Percentiles rank a stretch among this genome's conserved stretches.
phyloP scores from a whole-genome alignment of 2,329 filamentous ascomycete genomes.

The Blastomyces emzantsi region DNA sequence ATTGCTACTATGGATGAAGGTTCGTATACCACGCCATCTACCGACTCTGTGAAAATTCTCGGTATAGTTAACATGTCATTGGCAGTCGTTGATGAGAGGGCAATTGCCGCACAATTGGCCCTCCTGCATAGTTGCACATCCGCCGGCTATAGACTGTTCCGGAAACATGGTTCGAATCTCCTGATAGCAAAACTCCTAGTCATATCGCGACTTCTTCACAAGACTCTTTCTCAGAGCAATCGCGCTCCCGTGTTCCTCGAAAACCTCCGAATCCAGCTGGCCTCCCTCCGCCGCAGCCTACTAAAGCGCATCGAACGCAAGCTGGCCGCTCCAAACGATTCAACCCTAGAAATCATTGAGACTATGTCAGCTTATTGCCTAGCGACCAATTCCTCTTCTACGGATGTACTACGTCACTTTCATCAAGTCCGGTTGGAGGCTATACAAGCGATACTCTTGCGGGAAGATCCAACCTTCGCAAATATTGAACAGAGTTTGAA shows the following conservation, averaged over 20 bases:
- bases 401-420: conserved; percentile 71
- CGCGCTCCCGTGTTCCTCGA: conserved; percentile 48
- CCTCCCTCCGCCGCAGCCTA: conserved; percentile 53
- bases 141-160: conserved; percentile 46
- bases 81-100: conserved; percentile 29
- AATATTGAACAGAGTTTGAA: conserved; percentile 56
- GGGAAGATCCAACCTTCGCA: conserved; percentile 39
- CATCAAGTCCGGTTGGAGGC: conserved; percentile 62
- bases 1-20: conserved; percentile 26
- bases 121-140: conserved; percentile 50
- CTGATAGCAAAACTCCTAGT: conserved; percentile 63
- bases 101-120: conserved; percentile 48
- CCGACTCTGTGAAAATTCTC: background rate
- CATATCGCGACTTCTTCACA: conserved; percentile 64
- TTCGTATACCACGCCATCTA: conserved; percentile 13
- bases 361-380: conserved; percentile 75
- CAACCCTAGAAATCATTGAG: conserved; percentile 50
- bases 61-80: conserved; percentile 18
- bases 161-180: conserved; percentile 43
- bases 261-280: conserved; percentile 55
- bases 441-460: conserved; percentile 54
- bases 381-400: conserved; percentile 67
- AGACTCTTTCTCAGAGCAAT: conserved; percentile 53
- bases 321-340: conserved; percentile 39
- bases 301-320: conserved; percentile 55